phyloP scores from a whole-genome alignment of 768 basidiomycete species.

The Suillus placidus region DNA sequence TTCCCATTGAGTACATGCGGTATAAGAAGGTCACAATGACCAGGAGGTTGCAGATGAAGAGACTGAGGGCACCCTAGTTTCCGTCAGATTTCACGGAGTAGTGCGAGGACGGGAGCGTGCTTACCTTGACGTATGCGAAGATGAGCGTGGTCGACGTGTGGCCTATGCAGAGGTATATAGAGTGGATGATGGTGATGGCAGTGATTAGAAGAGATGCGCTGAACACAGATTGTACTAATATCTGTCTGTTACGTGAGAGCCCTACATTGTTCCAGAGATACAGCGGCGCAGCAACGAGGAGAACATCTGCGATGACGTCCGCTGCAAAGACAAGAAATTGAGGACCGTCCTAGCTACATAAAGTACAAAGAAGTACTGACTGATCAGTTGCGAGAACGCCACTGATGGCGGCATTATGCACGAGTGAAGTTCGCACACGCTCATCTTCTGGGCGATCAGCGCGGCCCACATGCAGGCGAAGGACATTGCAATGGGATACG shows the following conservation, averaged over 20 bases:
- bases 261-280: neutral
- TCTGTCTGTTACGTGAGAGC: slow-evolving; percentile 2
- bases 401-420: neutral
- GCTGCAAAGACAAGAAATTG: neutral
- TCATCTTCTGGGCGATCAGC: slow-evolving; percentile 6
- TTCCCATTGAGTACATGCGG: neutral
- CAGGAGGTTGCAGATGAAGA: slow-evolving; percentile 10
- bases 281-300: neutral
- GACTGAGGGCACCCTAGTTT: slow-evolving; percentile 1
- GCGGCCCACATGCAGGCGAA: slow-evolving; percentile 2
- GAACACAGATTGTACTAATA: neutral
- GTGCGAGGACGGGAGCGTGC: neutral
- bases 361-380: neutral
- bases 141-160: neutral
- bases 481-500: neutral
- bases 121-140: slow-evolving; percentile 4
- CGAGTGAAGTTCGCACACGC: neutral
- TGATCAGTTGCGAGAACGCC: neutral
- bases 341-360: neutral
- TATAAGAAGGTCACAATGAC: slow-evolving; percentile 8
- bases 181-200: neutral
- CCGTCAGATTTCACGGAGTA: neutral
- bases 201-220: neutral
- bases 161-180: neutral
- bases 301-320: neutral